Percentiles rank a stretch among this genome's conserved stretches.
phyloP scores from a whole-genome alignment of 1,139 yeast genomes.

The Spathaspora jeffriesii region DNA sequence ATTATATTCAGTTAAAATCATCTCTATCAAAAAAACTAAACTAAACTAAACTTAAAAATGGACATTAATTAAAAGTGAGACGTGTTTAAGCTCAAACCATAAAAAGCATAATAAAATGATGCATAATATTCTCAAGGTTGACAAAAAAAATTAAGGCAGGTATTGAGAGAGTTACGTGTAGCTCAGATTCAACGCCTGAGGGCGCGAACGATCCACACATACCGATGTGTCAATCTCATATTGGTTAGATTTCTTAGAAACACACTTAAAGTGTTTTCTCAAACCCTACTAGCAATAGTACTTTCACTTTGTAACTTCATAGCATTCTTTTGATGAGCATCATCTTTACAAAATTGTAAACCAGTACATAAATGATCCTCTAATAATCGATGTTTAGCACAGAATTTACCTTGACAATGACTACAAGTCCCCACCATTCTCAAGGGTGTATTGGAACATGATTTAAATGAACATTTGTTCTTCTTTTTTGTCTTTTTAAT shows the following conservation, averaged over 20 bases:
- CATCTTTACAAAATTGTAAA: constrained; percentile 77
- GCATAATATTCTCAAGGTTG: not conserved
- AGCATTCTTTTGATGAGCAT: constrained; percentile 56
- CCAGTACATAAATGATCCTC: constrained; percentile 87
- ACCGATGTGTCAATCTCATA: not conserved
- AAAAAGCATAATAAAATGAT: not conserved
- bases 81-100: not conserved
- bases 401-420: constrained; percentile 83
- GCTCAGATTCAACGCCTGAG: not conserved
- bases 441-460: constrained; percentile 68
- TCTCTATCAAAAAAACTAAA: constrained; percentile 4
- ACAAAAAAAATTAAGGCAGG: not conserved
- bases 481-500: constrained; percentile 50
- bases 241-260: not conserved
- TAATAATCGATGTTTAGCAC: constrained; percentile 83
- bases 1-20: not conserved
- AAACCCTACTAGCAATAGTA: constrained; percentile 34
- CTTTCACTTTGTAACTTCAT: constrained; percentile 44
- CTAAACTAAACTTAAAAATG: not conserved
- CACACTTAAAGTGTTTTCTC: constrained; percentile 8
- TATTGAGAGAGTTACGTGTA: not conserved
- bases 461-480: constrained; percentile 60
- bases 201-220: not conserved
- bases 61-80: not conserved
- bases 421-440: constrained; percentile 89